Conservation (phyloP, 305 asterid species). For the Fraxinus ornus region DNA sequence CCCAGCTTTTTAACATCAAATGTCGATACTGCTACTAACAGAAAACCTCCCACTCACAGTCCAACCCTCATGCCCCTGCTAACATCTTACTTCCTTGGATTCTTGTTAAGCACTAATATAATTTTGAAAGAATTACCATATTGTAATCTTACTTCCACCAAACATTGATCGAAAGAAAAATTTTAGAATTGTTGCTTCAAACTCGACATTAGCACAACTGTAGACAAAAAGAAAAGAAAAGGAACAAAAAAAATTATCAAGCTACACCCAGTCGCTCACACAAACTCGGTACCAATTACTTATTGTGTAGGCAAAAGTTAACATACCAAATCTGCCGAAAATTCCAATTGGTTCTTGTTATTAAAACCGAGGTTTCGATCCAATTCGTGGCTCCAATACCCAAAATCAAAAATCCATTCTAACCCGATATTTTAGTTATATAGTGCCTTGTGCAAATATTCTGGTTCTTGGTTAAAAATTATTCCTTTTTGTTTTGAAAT, state of each 20-base stretch:
- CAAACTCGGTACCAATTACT: background rate
- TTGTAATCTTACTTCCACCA: background rate
- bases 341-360: background rate
- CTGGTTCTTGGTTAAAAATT: background rate
- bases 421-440: background rate
- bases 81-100: background rate
- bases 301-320: background rate
- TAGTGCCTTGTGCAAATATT: background rate
- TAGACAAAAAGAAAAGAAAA: background rate
- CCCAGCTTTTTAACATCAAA: background rate
- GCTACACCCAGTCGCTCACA: background rate
- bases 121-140: background rate
- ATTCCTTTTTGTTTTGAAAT: background rate
- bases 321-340: background rate
- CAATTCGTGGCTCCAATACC: background rate
- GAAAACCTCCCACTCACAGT: background rate
- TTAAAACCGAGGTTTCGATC: background rate
- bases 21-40: background rate
- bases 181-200: background rate
- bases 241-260: background rate
- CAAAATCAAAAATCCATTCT: background rate
- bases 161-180: background rate
- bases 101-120: background rate
- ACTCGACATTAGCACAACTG: background rate
- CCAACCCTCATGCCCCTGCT: background rate